Evolutionary conservation across 768 basidiomycete species (phyloP).

Genomic region (Rhizopogon vulgaris): DNA sequence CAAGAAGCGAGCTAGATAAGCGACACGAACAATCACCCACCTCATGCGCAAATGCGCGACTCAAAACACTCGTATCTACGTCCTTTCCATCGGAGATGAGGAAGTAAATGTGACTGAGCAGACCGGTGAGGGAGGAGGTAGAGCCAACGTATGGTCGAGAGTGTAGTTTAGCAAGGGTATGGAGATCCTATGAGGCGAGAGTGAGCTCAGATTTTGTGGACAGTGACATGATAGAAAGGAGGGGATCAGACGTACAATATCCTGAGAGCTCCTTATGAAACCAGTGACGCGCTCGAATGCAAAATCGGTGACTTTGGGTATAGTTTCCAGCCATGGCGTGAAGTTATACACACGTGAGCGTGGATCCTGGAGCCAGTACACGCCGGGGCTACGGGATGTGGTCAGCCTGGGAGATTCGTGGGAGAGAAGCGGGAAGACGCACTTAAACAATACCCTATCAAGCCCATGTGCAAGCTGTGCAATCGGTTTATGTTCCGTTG

Average conservation of each 20-base stretch:
- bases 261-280: slow-evolving; percentile 76
- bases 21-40: slow-evolving; percentile 32
- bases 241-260: slow-evolving; percentile 42
- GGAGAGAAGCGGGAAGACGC: slow-evolving; percentile 16
- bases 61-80: slow-evolving; percentile 58
- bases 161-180: slow-evolving; percentile 51
- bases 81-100: slow-evolving; percentile 67
- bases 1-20: too few species aligned
- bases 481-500: slow-evolving; percentile 45
- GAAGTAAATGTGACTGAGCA: slow-evolving; percentile 85
- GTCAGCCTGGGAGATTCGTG: background rate
- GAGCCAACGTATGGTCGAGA: slow-evolving; percentile 71
- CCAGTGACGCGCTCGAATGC: slow-evolving; percentile 71
- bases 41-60: slow-evolving; percentile 50
- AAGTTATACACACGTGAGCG: slow-evolving; percentile 86
- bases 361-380: slow-evolving; percentile 86
- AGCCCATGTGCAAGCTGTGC: slow-evolving; percentile 61
- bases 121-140: slow-evolving; percentile 82
- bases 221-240: background rate
- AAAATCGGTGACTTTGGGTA: slow-evolving; percentile 79
- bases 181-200: slow-evolving; percentile 48
- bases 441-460: slow-evolving; percentile 75
- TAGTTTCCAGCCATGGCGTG: slow-evolving; percentile 56
- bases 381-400: slow-evolving; percentile 59
- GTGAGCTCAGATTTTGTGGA: background rate